A percentile compares a stretch with the other conserved stretches of the same genome.
These are phyloP conservation scores for Lepiota brunneoincarnata DNA, from an alignment of 768 basidiomycete species.

Conservation along the genomic window DNA sequence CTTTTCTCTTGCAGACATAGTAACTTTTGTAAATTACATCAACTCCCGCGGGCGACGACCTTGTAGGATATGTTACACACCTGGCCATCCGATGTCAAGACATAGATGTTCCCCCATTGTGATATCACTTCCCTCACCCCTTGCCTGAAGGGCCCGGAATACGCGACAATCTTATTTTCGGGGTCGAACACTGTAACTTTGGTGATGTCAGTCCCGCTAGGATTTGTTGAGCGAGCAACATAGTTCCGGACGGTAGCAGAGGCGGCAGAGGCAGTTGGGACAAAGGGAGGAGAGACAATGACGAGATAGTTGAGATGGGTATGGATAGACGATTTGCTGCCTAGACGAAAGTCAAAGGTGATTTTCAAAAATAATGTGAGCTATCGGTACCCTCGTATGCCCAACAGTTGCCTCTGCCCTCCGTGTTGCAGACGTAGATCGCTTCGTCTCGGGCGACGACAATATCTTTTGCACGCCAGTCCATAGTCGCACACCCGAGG, in stretches of 20 bases:
- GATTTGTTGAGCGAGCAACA: conserved; percentile 47
- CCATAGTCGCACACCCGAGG: conserved; percentile 82
- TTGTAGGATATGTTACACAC: conserved; percentile 36
- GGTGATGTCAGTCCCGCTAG: conserved; percentile 58
- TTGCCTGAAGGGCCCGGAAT: conserved; percentile 74
- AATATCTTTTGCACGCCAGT: conserved; percentile 69
- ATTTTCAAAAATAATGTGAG: not conserved
- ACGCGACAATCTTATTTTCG: conserved; percentile 88
- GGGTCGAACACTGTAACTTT: conserved; percentile 87
- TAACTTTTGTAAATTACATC: conserved; percentile 38
- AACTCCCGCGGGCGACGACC: not conserved
- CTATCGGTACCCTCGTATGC: conserved; percentile 84
- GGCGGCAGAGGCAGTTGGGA: conserved; percentile 59
- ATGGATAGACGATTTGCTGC: conserved; percentile 74
- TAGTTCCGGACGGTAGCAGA: conserved; percentile 77
- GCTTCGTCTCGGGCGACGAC: conserved; percentile 91
- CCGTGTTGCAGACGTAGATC: conserved; percentile 79
- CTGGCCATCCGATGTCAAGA: conserved; percentile 76
- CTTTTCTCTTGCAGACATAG: conserved; percentile 72
- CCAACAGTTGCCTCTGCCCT: conserved; percentile 80
- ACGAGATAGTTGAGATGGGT: conserved; percentile 83
- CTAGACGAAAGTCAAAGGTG: conserved; percentile 28
- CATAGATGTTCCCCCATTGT: conserved; percentile 77
- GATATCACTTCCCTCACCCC: conserved; percentile 84
- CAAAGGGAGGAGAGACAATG: conserved; percentile 84